Evolutionary conservation across 1,284 basidiomycete genomes (phyloP).

Genomic region (Coniferiporia sulphurascens): DNA sequence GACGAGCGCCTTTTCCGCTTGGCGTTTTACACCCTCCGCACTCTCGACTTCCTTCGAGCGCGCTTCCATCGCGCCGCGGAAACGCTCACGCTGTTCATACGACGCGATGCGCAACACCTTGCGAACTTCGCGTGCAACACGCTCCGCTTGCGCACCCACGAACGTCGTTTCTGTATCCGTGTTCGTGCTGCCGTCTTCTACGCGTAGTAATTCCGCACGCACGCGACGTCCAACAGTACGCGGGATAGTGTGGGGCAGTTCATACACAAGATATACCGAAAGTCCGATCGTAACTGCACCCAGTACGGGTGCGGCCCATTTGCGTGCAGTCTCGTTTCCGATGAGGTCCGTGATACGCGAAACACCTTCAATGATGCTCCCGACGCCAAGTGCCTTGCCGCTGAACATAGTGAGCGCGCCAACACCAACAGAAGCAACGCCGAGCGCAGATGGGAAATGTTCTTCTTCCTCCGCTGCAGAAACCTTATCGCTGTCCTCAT

Average conservation of each 20-base stretch:
- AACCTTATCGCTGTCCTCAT: constrained; percentile 29
- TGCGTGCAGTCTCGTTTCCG: constrained; percentile 76
- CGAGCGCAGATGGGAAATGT: constrained; percentile 60
- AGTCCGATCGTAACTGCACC: constrained; percentile 75
- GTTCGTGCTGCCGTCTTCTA: constrained; percentile 24
- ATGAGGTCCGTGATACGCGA: constrained; percentile 76
- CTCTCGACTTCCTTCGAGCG: constrained; percentile 70
- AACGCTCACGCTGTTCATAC: constrained; percentile 87
- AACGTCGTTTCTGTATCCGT: constrained; percentile 47
- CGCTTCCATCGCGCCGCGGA: constrained; percentile 78
- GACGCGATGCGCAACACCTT: constrained; percentile 92
- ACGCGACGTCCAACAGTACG: constrained; percentile 83
- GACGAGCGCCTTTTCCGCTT: constrained; percentile 65
- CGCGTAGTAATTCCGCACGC: constrained; percentile 49
- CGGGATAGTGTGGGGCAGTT: constrained; percentile 90
- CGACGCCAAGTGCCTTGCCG: constrained; percentile 73
- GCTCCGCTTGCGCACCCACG: constrained; percentile 63
- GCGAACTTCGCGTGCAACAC: constrained; percentile 83
- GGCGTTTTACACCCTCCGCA: constrained; percentile 71
- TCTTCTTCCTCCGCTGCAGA: constrained; percentile 44
- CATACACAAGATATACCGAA: constrained; percentile 80
- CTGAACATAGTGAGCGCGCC: constrained; percentile 89
- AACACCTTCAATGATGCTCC: constrained; percentile 73
- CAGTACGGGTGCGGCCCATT: constrained; percentile 85
- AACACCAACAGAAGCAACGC: constrained; percentile 71